Evolutionary conservation across 495 filamentous ascomycete species (phyloP), one percentile per base, ranked within the genome.

Genomic region (Neurospora tetrasperma): DNA sequence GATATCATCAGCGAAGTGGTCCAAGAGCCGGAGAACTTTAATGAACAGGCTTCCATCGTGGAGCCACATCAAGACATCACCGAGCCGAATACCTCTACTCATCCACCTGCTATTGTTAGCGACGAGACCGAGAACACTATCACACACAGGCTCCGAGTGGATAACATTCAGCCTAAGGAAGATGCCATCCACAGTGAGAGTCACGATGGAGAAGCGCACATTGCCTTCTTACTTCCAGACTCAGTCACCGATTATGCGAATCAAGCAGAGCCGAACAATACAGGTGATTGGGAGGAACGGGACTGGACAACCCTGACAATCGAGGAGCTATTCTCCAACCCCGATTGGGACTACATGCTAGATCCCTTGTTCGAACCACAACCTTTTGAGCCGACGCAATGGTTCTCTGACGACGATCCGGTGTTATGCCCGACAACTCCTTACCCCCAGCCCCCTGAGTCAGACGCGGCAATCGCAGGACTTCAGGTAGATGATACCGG

Each of bases 111-210:
- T 35, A 1, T 66, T 3, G 3, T 0, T 38, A 10, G 14, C 23
- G 14, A 66, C 14, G 54, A 38, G 14, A 35, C 1, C 6, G 6
- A 35, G 27, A 18, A 0, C 5, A 6, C 23, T 14, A 5, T 59
- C 0, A 2, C 48, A 14, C 5, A 0, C 20, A 6, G 2, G 5
- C 2, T 2, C 48, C 11, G 1, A 59, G 9, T 3, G 0, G 48
- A 1, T 59, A 11, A 14, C 23, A 10, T 6, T 5, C 11, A 23
- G 11, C 11, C 11, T 0, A 5, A 54, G 23, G 2, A 6, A 14
- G 11, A 59, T 31, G 0, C 0, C 2, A 20, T 20, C 10, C 0
- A 27, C 5, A 14, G 0, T 0, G 48, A 14, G 2, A 7, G 5
- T 0, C 23, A 27, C 20, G 20, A 59, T 1, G 48, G 2, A 14